phyloP scores from a whole-genome alignment of 1,284 basidiomycete species.

The Albatrellus sp. region DNA sequence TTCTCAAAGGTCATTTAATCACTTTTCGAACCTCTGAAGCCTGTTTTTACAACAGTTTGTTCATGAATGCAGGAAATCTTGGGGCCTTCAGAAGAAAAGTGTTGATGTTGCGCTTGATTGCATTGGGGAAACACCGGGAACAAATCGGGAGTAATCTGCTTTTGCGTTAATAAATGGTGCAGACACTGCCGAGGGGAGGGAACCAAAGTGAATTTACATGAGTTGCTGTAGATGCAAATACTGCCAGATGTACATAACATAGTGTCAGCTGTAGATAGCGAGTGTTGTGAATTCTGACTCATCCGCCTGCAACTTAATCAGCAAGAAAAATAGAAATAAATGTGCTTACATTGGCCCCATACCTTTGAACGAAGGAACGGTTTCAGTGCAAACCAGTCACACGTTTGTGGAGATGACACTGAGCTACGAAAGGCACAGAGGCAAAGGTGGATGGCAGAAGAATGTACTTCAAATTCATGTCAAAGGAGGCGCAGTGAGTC shows the following conservation, averaged over 20 bases:
- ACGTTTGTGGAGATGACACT: conserved; percentile 2
- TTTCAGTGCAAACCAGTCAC: not conserved
- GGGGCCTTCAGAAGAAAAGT: conserved; percentile 31
- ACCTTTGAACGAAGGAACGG: not conserved
- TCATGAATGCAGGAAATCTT: conserved; percentile 35
- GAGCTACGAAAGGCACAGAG: conserved; percentile 1
- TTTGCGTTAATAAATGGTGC: conserved; percentile 24
- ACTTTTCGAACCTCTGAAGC: too few species aligned
- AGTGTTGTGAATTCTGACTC: too few species aligned
- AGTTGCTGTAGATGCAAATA: conserved; percentile 18
- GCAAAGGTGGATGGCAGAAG: conserved; percentile 3
- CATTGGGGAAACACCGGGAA: conserved; percentile 27
- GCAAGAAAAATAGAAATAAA: not conserved
- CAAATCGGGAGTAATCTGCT: conserved; percentile 32
- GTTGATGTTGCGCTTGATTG: conserved; percentile 27
- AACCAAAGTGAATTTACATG: conserved; percentile 12
- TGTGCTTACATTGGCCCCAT: conserved; percentile 4
- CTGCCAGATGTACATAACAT: conserved; percentile 20
- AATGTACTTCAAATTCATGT: conserved; percentile 5
- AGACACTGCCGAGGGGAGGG: conserved; percentile 31
- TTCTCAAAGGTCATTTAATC: too few species aligned
- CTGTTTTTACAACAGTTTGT: conserved; percentile 7
- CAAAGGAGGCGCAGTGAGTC: too few species aligned
- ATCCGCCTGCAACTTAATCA: not conserved
- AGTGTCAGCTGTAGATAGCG: conserved; percentile 13